A percentile compares a stretch with the other conserved stretches of the same genome.
phyloP scores from a whole-genome alignment of 2,329 filamentous ascomycete genomes.

The Neonectria coccinea region DNA sequence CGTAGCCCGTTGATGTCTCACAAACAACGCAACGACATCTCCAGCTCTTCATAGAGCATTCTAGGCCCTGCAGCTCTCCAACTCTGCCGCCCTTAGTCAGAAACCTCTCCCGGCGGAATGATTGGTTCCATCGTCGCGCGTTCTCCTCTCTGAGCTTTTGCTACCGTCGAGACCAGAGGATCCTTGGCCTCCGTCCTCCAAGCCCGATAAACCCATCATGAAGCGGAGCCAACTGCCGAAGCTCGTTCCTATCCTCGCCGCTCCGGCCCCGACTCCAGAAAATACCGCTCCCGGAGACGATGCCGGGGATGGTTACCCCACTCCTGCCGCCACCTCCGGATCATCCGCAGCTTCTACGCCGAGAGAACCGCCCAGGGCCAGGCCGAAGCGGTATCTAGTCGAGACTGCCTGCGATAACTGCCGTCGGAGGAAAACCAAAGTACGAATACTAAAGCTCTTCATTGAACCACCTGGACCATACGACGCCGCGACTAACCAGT shows the following conservation, averaged over 20 bases:
- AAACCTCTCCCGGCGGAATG: not conserved
- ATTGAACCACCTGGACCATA: not conserved
- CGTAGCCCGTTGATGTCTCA: not conserved
- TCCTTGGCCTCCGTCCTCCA: not conserved
- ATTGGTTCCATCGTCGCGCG: not conserved
- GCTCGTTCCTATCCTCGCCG: not conserved
- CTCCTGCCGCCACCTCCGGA: not conserved
- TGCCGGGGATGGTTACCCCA: not conserved
- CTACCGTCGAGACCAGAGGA: no score
- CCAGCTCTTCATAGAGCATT: not conserved
- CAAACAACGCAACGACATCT: not conserved
- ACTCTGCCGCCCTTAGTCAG: slow-evolving; percentile 3
- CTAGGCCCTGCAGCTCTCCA: not conserved
- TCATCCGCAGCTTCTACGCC: not conserved
- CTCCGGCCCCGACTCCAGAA: not conserved
- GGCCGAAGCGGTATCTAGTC: not conserved
- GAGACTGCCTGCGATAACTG: slow-evolving; percentile 5
- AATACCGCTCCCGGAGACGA: not conserved
- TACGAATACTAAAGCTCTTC: not conserved
- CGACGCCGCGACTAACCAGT: not conserved
- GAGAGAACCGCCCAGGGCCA: not conserved
- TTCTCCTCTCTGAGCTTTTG: not conserved
- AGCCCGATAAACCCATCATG: not conserved
- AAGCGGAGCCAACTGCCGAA: not conserved
- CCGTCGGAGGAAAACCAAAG: slow-evolving; percentile 5